Percentiles rank a stretch among this genome's conserved stretches.
These are phyloP conservation scores for Pichia ethanolica DNA, from an alignment of 805 yeast genomes.

Conservation along the genomic window DNA sequence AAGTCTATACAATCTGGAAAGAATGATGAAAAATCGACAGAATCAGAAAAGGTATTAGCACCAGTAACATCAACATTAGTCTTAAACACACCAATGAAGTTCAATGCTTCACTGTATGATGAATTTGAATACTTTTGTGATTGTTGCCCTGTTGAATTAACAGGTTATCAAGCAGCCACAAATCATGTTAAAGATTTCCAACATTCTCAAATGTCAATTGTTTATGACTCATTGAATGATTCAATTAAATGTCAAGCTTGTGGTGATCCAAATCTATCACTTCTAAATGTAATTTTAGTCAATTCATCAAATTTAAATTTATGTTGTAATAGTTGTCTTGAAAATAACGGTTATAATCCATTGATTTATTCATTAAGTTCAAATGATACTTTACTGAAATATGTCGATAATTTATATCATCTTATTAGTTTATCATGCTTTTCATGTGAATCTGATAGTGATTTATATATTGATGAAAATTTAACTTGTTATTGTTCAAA, in stretches of 20 bases:
- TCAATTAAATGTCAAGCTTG: constrained; percentile 8
- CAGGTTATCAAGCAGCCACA: neutral
- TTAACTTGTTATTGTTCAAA: constrained; percentile 1
- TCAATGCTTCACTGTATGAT: neutral
- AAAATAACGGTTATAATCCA: neutral
- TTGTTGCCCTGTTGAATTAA: constrained; percentile 6
- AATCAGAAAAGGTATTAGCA: neutral
- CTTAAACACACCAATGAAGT: neutral
- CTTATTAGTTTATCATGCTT: constrained; percentile 4
- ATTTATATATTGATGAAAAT: neutral
- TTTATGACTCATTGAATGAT: neutral
- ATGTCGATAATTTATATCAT: constrained; percentile 5
- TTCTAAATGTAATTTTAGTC: neutral
- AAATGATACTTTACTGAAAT: neutral
- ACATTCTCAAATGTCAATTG: constrained; percentile 1
- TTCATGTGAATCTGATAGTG: constrained; percentile 1
- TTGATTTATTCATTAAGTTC: constrained; percentile 3
- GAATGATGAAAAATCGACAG: neutral
- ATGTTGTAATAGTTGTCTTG: constrained; percentile 5
- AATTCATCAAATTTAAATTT: neutral
- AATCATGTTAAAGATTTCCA: neutral
- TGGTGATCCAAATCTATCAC: neutral
- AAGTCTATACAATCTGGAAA: neutral
- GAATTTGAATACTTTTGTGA: constrained; percentile 3
- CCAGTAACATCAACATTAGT: neutral